phyloP scores from a whole-genome alignment of 164 flowering plant genomes.

The Berberis thunbergii region DNA sequence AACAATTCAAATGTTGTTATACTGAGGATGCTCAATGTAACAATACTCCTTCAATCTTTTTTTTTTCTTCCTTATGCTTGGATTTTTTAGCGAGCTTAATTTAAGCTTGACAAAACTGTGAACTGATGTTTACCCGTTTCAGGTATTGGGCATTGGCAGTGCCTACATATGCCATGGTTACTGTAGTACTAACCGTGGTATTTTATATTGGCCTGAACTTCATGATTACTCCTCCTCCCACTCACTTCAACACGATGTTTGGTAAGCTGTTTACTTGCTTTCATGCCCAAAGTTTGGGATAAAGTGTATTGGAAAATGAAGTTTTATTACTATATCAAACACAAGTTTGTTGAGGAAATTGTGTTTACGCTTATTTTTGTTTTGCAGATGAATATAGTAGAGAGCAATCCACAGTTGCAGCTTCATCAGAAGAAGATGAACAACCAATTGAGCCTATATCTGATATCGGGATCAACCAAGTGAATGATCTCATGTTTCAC shows the following conservation, averaged over 20 bases:
- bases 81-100: too few species aligned
- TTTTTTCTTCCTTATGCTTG: too few species aligned
- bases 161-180: slow-evolving; percentile 62
- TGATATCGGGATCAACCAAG: slow-evolving; percentile 47
- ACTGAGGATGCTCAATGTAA: too few species aligned
- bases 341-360: neutral
- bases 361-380: neutral
- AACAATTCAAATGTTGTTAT: too few species aligned
- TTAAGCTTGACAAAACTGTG: neutral
- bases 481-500: slow-evolving; percentile 53
- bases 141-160: slow-evolving; percentile 95
- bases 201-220: slow-evolving; percentile 80
- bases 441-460: slow-evolving; percentile 63
- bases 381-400: slow-evolving; percentile 66
- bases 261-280: slow-evolving; percentile 33
- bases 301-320: neutral
- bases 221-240: slow-evolving; percentile 68
- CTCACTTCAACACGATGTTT: slow-evolving; percentile 54
- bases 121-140: slow-evolving; percentile 13
- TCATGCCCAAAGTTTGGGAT: neutral
- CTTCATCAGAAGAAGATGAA: slow-evolving; percentile 36
- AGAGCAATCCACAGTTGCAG: slow-evolving; percentile 27
- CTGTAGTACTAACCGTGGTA: slow-evolving; percentile 44
- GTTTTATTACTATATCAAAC: neutral
- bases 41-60: too few species aligned